Evolutionary conservation across 148 eudicot genomes (phyloP).

Genomic region (Cornus kousa): DNA sequence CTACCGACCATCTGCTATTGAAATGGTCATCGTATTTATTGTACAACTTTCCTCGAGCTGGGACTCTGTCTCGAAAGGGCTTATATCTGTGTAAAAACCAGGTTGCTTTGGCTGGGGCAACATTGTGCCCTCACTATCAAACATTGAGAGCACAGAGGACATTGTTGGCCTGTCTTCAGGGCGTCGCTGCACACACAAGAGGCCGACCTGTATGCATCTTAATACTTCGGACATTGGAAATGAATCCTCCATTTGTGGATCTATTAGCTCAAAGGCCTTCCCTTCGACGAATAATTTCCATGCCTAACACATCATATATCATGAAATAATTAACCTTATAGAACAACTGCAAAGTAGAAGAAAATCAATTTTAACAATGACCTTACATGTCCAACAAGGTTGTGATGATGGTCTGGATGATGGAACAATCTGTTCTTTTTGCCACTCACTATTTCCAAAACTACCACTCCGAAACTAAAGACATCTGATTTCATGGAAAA

Average conservation of each 20-base stretch:
- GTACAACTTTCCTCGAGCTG: not conserved
- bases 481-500: constrained; percentile 50
- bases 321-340: not conserved
- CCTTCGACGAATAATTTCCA: constrained; percentile 30
- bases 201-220: constrained; percentile 28
- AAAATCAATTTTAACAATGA: not conserved
- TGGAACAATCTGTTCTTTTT: constrained; percentile 31
- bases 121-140: constrained; percentile 18
- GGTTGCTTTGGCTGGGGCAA: constrained; percentile 17
- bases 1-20: no score
- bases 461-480: constrained; percentile 49
- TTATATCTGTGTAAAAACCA: not conserved
- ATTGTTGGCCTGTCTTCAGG: constrained; percentile 20
- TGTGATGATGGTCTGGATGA: constrained; percentile 22
- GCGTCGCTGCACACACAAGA: constrained; percentile 23
- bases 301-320: constrained; percentile 11
- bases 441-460: constrained; percentile 42
- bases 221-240: not conserved
- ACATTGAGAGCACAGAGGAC: constrained; percentile 22
- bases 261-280: constrained; percentile 7
- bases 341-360: not conserved
- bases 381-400: constrained; percentile 47
- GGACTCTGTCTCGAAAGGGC: not conserved
- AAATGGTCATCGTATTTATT: not conserved
- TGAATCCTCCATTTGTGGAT: constrained; percentile 1